Base-by-base conservation (phyloP, 495 filamentous ascomycete species). In the Penicillium soppii region DNA sequence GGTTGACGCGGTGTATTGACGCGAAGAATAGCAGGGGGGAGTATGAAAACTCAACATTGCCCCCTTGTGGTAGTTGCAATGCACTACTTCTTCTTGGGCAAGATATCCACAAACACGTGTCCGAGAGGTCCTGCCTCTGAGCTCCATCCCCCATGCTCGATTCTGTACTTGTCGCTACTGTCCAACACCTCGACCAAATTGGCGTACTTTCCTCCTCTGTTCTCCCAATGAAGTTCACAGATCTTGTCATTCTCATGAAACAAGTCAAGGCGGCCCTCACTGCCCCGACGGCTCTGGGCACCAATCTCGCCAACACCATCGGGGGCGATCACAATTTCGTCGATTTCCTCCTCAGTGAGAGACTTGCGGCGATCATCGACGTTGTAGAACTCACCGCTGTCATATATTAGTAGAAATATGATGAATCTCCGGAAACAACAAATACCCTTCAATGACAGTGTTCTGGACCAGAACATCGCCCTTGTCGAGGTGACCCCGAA, bases 201-300 rank as follows among this genome's bases (percentile, higher is more conserved):
- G 30, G 41, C 19, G 13, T 33, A 37, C 0, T 60, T 54, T 29
- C 60, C 61, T 6, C 55, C 51, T 16, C 67, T 61, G 47, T 72
- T 72, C 51, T 72, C 69, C 69, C 69, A 72, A 43, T 72, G 69
- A 13, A 72, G 58, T 44, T 72, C 69, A 41, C 69, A 72, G 37
- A 72, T 72, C 61, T 72, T 72, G 44, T 37, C 39, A 19, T 70
- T 52, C 48, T 59, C 62, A 51, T 71, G 62, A 52, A 69, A 72
- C 13, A 72, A 48, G 51, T 72, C 69, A 22, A 72, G 54, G 30
- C 67, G 63, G 23, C 69, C 69, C 39, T 72, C 69, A 37, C 67
- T 70, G 53, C 69, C 69, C 15, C 69, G 61, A 19, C 67, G 63
- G 41, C 69, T 58, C 7, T 56, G 56, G 19, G 69, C 69, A 40